Evolutionary conservation across 805 yeast species (phyloP).

Genomic region (Candida krabiensis): DNA sequence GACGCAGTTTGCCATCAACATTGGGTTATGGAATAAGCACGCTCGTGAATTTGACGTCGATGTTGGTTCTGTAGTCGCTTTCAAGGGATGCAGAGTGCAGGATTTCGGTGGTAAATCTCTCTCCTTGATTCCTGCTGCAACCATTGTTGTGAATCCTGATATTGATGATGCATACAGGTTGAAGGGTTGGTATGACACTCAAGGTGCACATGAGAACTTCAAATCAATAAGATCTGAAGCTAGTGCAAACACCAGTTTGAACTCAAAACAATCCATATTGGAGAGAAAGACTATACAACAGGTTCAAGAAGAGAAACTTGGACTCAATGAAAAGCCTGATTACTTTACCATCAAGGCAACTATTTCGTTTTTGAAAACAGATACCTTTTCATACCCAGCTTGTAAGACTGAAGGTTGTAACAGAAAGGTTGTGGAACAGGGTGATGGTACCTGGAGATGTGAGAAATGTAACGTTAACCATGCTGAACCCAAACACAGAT

Average conservation of each 20-base stretch:
- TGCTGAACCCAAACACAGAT: constrained; percentile 73
- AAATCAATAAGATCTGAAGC: constrained; percentile 58
- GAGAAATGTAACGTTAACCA: constrained; percentile 81
- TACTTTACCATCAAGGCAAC: constrained; percentile 76
- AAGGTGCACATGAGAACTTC: constrained; percentile 65
- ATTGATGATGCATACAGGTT: constrained; percentile 81
- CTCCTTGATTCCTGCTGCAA: constrained; percentile 77
- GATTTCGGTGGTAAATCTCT: constrained; percentile 87
- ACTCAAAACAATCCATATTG: constrained; percentile 41
- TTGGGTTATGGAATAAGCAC: constrained; percentile 88
- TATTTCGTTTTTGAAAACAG: constrained; percentile 67
- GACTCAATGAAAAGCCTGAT: constrained; percentile 76
- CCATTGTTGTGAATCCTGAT: constrained; percentile 80
- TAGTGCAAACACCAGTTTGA: constrained; percentile 34
- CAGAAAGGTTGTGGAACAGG: constrained; percentile 76
- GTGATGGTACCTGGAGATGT: constrained; percentile 85
- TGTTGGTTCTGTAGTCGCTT: constrained; percentile 82
- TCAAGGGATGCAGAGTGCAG: constrained; percentile 85
- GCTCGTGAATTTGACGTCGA: constrained; percentile 77
- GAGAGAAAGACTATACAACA: constrained; percentile 66
- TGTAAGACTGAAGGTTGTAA: constrained; percentile 77
- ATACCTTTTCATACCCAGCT: constrained; percentile 86
- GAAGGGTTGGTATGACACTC: constrained; percentile 93
- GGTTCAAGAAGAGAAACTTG: constrained; percentile 67
- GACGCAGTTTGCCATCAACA: constrained; percentile 67